Base-by-base conservation (phyloP, 345 rosid species). In the Eutrema yunnanense region DNA sequence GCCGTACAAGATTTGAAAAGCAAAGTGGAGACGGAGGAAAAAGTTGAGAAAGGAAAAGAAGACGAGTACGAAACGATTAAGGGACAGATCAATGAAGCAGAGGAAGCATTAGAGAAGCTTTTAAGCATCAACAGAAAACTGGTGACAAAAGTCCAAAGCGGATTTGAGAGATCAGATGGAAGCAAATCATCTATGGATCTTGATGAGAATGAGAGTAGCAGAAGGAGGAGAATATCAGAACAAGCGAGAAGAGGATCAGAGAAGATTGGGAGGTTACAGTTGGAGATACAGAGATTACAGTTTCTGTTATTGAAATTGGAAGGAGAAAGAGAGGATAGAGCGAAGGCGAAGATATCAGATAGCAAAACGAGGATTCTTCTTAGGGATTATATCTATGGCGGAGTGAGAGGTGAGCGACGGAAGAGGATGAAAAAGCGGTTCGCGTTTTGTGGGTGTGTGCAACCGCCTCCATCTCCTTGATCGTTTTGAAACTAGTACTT, bases 271-370 rank as follows among this genome's bases (percentile, higher is more conserved):
- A 79, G 90, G 71, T 79, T 96, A 79, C 97, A 96, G 78, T 56
- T 90, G 74, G 98, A 96, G 85, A 86, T 92, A 81, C 97, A 90
- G 84, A 92, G 88, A 77, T 53, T 96, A 59, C 98, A 90, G 84
- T 84, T 83, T 76, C 75, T 92, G 49, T 68, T 96, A 44, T 55
- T 86, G 79, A 90, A 88, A 81, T 69, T 88, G 9, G 96, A 95
- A 11, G 93, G 79, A 53, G 88, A 86, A 51, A 84, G 82, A 73
- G 86, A 80, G 76, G 80, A 86, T 71, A 73, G 71, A 66, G 92
- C 82, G 0, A 83, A 71, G 69, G 65, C 86, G 41, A 84, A 78
- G 78, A 56, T 67, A 9, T 13, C 73, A 0, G 92, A 86, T 64
- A 64, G 83, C 34, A 87, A 78, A 75, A 76, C 89, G n/a, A 86